phyloP scores from a whole-genome alignment of 441 rosid genomes.

The Omphalea diandra region DNA sequence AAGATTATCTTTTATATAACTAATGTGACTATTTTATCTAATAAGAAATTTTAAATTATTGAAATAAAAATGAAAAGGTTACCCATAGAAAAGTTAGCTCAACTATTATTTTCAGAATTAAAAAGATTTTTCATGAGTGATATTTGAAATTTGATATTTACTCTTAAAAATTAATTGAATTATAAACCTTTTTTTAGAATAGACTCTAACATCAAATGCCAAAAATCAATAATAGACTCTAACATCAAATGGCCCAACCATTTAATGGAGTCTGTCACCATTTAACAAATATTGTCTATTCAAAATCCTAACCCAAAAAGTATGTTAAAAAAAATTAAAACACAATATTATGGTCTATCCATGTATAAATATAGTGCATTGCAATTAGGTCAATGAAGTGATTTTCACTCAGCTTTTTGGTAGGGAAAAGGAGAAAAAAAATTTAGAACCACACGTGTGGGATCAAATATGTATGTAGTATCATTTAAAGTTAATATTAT shows the following conservation, averaged over 20 bases:
- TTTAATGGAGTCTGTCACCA: constrained; percentile 14
- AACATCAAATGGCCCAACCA: not conserved
- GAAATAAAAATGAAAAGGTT: not conserved
- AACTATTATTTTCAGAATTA: not conserved
- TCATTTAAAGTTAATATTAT: constrained; percentile 28
- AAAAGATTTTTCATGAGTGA: too few relatives aligned
- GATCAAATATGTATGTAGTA: constrained; percentile 20
- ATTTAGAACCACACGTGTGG: constrained; percentile 31
- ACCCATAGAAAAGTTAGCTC: constrained; percentile 8
- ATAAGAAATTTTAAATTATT: not conserved
- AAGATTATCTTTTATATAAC: constrained; percentile 23
- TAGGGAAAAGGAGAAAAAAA: constrained; percentile 3
- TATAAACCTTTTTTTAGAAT: too few relatives aligned
- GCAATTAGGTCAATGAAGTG: constrained; percentile 14
- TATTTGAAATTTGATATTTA: too few relatives aligned
- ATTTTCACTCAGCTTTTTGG: constrained; percentile 19
- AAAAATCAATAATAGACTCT: not conserved
- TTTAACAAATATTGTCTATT: not conserved
- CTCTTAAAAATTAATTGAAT: too few relatives aligned
- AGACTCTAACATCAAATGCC: not conserved
- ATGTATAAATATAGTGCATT: not conserved
- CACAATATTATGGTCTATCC: not conserved
- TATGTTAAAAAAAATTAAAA: not conserved
- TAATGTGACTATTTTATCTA: not conserved
- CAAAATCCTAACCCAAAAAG: not conserved